Conservation (phyloP, 2,329 filamentous ascomycete species). For the Pseudogymnoascus sp. region DNA sequence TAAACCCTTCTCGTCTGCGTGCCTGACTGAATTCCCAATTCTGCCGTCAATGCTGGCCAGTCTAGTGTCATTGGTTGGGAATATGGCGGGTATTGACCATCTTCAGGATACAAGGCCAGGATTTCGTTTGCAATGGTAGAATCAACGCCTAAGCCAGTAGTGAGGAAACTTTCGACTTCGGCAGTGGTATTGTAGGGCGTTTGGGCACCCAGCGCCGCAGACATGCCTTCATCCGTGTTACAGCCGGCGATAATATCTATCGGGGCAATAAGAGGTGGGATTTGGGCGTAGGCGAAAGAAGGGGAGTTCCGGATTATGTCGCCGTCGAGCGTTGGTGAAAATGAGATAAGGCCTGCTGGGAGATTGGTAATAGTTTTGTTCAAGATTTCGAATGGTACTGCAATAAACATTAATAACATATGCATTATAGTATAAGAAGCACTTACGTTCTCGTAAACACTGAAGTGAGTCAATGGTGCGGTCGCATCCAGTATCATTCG, state of each 20-base stretch:
- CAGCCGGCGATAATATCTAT: constrained; percentile 55
- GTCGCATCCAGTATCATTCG: constrained; percentile 45
- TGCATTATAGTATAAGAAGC: constrained; percentile 31
- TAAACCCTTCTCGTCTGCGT: constrained; percentile 7
- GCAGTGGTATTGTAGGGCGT: background rate
- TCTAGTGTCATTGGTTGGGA: constrained; percentile 11
- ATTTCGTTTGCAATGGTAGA: constrained; percentile 35
- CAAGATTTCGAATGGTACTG: constrained; percentile 35
- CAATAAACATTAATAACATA: constrained; percentile 20
- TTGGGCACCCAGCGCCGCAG: background rate
- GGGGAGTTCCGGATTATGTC: constrained; percentile 51
- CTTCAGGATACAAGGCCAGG: constrained; percentile 8
- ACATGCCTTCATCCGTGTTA: constrained; percentile 61
- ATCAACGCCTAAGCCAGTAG: background rate
- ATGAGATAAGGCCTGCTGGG: constrained; percentile 61
- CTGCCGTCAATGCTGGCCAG: constrained; percentile 6
- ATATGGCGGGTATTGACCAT: constrained; percentile 10
- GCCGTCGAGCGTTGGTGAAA: constrained; percentile 48
- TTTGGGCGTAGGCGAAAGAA: constrained; percentile 48
- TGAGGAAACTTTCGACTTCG: constrained; percentile 29
- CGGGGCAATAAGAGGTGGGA: constrained; percentile 46
- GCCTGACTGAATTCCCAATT: constrained; percentile 1
- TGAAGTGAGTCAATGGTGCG: constrained; percentile 41
- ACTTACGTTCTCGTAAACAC: constrained; percentile 48
- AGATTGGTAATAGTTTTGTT: constrained; percentile 35